These are phyloP conservation scores for Hibiscus trionum DNA, from an alignment of 345 rosid genomes.

Conservation along the genomic window DNA sequence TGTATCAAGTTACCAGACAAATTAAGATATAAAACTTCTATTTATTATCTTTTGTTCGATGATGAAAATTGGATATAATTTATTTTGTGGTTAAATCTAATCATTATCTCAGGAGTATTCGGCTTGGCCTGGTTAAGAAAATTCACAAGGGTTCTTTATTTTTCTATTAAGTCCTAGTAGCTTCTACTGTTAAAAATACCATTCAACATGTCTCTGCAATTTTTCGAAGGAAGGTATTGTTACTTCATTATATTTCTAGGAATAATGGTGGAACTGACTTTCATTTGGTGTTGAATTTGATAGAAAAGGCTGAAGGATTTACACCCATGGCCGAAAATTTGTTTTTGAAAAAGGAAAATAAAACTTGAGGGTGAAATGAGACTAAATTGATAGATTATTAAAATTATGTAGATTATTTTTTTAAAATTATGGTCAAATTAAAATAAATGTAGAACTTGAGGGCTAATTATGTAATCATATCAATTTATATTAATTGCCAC, in stretches of 20 bases:
- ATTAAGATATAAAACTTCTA: not conserved
- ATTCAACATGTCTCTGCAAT: not conserved
- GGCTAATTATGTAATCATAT: too few species aligned
- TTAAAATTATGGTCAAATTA: too few species aligned
- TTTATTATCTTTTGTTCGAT: not conserved
- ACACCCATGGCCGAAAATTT: too few species aligned
- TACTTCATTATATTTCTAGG: constrained; percentile 3
- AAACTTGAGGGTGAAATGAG: too few species aligned
- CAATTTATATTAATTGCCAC: too few species aligned
- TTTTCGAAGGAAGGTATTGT: not conserved
- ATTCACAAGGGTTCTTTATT: not conserved
- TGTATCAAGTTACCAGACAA: not conserved
- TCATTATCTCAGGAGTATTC: not conserved
- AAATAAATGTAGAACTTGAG: too few species aligned
- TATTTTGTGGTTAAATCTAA: not conserved
- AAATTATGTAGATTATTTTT: too few species aligned
- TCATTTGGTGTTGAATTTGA: too few species aligned
- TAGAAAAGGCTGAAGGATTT: too few species aligned
- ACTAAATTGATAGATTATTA: too few species aligned
- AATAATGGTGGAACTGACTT: too few species aligned
- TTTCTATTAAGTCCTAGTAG: not conserved
- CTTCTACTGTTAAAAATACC: not conserved
- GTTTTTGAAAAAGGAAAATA: too few species aligned
- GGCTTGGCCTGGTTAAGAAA: not conserved
- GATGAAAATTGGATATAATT: not conserved